Evolutionary conservation across 805 yeast species (phyloP), one percentile per base, ranked within the genome.

Genomic region (Candida multigemmis): DNA sequence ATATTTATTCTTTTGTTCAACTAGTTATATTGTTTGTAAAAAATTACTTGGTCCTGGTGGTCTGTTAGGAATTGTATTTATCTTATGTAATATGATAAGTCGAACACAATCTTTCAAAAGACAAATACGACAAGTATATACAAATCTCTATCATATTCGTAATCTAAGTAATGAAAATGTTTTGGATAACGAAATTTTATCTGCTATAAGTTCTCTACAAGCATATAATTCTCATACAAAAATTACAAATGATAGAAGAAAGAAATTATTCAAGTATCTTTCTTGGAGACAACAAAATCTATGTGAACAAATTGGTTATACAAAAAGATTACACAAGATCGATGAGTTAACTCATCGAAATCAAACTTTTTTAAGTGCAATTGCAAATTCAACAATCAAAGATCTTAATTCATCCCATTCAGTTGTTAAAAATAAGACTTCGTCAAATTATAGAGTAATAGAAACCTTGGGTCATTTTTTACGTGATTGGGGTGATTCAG

Each of bases 381-480:
- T 83, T 4, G 69, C 71, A 0, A 44, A 56, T 10, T 48, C 65
- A 33, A 44, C 60, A 0, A 48, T 74, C 14, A 49, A 55, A n/a
- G 55, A 54, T 23, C 47, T 63, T 22, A 41, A 46, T 14, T 16
- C 31, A 7, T 27, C 40, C 14, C 33, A 35, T 24, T 33, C 31
- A 21, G 25, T 23, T 12, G 25, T 32, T 8, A 30, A 34, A 14
- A 29, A 28, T 12, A 39, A 25, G 19, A 40, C 50, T 3, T 25
- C 42, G 1, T 32, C 33, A 13, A 42, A 42, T 24, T 50, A 47
- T 27, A 28, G 41, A 30, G 81, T 79, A 2, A 63, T 74, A 15
- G 93, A 81, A 47, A 60, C 82, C 5, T 41, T 89, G 18, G 76
- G 85, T 26, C 96, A 86, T 49, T 69, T 69, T 34, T 70, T 76